Evolutionary conservation across 1,284 basidiomycete species (phyloP), one percentile per base, ranked within the genome.

Genomic region (Ustilago lituana): DNA sequence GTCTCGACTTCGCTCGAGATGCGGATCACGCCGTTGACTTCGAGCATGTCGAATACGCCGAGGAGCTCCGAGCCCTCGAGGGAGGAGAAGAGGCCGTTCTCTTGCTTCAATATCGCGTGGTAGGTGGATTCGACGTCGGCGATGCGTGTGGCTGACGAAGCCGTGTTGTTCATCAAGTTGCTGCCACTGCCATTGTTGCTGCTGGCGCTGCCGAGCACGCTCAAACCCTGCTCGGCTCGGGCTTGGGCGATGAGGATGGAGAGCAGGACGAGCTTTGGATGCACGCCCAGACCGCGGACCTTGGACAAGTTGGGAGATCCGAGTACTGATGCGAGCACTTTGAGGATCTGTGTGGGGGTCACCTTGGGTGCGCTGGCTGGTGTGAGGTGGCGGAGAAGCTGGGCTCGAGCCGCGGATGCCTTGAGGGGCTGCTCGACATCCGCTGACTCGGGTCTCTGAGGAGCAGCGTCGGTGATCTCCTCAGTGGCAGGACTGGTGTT

Each of bases 261-360:
- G 2, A 78, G 66, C 8, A 82, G 69, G 19, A 80, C 54, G 3
- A 82, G 59, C 61, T 81, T 81, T 29, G 79, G 65, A 12, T 82
- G 80, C 20, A 82, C 54, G 8, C 73, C 73, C 11, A 82, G 67
- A 17, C 39, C 23, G 22, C 80, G 76, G 26, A 82, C 63, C 27
- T 78, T 78, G 51, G 63, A 64, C 11, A 77, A 43, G 45, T 77
- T 74, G 17, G 74, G 67, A 11, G 70, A 68, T 19, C 80, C 80
- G 5, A 79, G 60, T 7, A 81, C 81, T 12, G 71, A 47, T 9
- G 74, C 56, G 20, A 83, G 73, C 12, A 82, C 78, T 17, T 61
- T 57, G 33, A 80, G 67, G 47, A 83, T 79, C 23, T 82, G 78
- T 10, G 55, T 27, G 24, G 82, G 80, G 11, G 46, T 52, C 8